Percentiles rank a stretch among this genome's conserved stretches.
These are phyloP conservation scores for Kazachstania taianensis DNA, from an alignment of 805 yeast genomes.

Conservation along the genomic window DNA sequence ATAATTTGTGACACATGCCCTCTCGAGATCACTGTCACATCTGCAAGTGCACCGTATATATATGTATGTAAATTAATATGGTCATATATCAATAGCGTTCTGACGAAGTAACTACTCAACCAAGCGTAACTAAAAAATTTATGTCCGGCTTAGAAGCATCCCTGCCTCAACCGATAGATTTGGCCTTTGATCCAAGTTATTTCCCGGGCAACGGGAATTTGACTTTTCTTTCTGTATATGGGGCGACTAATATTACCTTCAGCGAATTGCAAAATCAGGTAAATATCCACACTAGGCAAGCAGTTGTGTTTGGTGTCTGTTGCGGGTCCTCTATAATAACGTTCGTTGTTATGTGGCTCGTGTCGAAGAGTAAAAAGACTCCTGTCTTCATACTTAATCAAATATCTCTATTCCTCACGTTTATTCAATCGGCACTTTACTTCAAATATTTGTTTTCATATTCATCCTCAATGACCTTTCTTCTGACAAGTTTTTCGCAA, in stretches of 20 bases:
- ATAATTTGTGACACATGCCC: no score
- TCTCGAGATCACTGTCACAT: no score
- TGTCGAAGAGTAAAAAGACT: slow-evolving; percentile 44
- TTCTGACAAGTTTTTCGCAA: slow-evolving; percentile 39
- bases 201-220: slow-evolving; percentile 23
- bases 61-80: slow-evolving; percentile 11
- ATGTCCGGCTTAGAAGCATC: neutral
- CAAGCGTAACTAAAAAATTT: no score
- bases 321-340: slow-evolving; percentile 46
- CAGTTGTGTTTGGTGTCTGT: slow-evolving; percentile 45
- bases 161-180: slow-evolving; percentile 7
- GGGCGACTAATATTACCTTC: slow-evolving; percentile 31
- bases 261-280: slow-evolving; percentile 34
- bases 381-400: slow-evolving; percentile 72
- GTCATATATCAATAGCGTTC: no score
- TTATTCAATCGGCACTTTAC: slow-evolving; percentile 53
- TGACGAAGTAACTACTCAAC: no score
- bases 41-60: no score
- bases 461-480: slow-evolving; percentile 38
- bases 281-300: slow-evolving; percentile 29
- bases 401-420: slow-evolving; percentile 42
- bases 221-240: slow-evolving; percentile 36
- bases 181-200: slow-evolving; percentile 17
- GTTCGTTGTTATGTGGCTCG: slow-evolving; percentile 37
- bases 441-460: slow-evolving; percentile 45